Evolutionary conservation across 345 rosid genomes (phyloP).

Genomic region (Cardamine resedifolia): DNA sequence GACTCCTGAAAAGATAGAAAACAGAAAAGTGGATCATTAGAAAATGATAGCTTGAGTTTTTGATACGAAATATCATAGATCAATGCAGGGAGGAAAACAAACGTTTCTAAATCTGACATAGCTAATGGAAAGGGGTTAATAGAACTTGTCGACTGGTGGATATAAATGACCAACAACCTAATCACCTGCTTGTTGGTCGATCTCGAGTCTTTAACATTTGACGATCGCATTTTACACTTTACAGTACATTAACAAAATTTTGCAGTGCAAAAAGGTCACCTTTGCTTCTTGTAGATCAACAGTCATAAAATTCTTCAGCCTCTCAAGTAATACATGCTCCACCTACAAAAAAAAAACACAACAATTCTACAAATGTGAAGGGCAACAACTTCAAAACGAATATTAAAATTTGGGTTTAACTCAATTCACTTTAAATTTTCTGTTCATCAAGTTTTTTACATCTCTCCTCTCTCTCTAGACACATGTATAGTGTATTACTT

Average conservation of each 20-base stretch:
- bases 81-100: not conserved
- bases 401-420: not conserved
- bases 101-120: not conserved
- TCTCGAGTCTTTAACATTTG: not conserved
- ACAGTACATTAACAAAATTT: not conserved
- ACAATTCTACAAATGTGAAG: not conserved
- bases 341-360: slow-evolving; percentile 49
- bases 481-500: not conserved
- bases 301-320: slow-evolving; percentile 57
- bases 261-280: slow-evolving; percentile 42
- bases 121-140: not conserved
- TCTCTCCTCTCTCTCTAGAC: not conserved
- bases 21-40: not conserved
- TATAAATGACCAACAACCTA: not conserved
- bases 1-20: slow-evolving; percentile 58
- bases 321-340: slow-evolving; percentile 73
- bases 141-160: slow-evolving; percentile 6
- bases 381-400: not conserved
- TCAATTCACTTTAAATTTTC: not conserved
- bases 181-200: not conserved
- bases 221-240: not conserved
- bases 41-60: not conserved
- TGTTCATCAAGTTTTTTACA: not conserved
- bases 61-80: not conserved
- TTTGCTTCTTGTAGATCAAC: slow-evolving; percentile 73